These are phyloP conservation scores for Fusarium paranaense DNA, from an alignment of 2,329 filamentous ascomycete genomes.

Conservation along the genomic window DNA sequence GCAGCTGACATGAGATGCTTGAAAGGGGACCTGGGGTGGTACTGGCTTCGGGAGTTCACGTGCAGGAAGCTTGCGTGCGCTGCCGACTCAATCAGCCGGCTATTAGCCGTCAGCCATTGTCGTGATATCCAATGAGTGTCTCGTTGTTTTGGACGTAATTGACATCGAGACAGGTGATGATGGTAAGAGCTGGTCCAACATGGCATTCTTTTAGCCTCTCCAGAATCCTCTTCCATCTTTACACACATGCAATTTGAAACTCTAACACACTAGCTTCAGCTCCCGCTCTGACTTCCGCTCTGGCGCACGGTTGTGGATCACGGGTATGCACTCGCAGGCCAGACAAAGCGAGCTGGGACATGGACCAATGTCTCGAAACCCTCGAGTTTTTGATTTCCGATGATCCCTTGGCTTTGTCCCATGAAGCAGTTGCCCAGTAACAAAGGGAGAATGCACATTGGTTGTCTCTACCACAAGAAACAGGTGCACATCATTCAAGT, in stretches of 20 bases:
- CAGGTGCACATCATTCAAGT: neutral
- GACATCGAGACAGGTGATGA: neutral
- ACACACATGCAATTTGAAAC: neutral
- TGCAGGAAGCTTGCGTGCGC: slow-evolving; percentile 30
- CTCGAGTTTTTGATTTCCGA: neutral
- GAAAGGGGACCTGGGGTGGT: slow-evolving; percentile 39
- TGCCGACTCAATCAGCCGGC: slow-evolving; percentile 32
- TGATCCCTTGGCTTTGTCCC: neutral
- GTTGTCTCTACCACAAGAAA: neutral
- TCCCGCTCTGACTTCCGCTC: slow-evolving; percentile 1
- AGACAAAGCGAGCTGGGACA: neutral
- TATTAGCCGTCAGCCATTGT: slow-evolving; percentile 37
- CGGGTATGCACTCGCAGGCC: neutral
- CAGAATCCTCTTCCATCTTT: neutral
- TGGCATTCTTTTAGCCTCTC: neutral
- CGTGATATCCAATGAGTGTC: slow-evolving; percentile 1
- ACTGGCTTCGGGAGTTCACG: slow-evolving; percentile 39
- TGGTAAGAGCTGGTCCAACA: neutral
- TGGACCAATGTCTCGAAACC: neutral
- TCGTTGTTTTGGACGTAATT: neutral
- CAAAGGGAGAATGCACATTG: neutral
- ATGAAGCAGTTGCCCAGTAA: neutral
- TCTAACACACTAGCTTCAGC: neutral
- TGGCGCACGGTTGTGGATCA: slow-evolving; percentile 18
- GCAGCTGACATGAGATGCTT: slow-evolving; percentile 37